Evolutionary conservation across 257 asterid genomes (phyloP).

Genomic region (Paulownia fortunei): DNA sequence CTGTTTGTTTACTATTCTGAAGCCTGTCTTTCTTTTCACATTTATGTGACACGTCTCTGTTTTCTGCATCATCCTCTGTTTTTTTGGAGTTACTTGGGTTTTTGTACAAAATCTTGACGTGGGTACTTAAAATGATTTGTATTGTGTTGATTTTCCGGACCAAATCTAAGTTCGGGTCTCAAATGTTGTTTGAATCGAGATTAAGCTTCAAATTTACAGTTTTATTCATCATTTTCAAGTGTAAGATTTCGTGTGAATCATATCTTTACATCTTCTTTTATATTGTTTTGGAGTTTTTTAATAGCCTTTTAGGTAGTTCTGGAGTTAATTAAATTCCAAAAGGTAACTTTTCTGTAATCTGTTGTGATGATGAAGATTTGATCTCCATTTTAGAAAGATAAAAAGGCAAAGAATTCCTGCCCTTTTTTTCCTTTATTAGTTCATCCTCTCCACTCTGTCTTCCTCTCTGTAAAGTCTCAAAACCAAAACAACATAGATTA

Average conservation of each 20-base stretch:
- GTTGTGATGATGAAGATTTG: slow-evolving; percentile 37
- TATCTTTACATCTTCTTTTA: background rate
- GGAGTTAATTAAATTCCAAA: slow-evolving; percentile 4
- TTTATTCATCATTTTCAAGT: background rate
- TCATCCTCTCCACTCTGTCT: slow-evolving; percentile 56
- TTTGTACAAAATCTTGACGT: background rate
- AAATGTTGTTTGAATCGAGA: background rate
- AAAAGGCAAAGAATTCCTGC: background rate
- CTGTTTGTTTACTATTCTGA: background rate
- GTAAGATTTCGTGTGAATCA: background rate
- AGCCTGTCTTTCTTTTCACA: background rate
- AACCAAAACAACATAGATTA: slow-evolving; percentile 24
- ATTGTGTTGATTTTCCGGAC: background rate
- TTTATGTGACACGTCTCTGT: slow-evolving; percentile 13
- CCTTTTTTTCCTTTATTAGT: slow-evolving; percentile 30
- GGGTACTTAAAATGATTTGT: background rate
- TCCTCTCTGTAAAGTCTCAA: slow-evolving; percentile 64
- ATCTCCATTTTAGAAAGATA: slow-evolving; percentile 15
- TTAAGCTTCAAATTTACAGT: background rate
- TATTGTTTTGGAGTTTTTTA: background rate
- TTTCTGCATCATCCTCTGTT: slow-evolving; percentile 5
- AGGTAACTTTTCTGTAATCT: background rate
- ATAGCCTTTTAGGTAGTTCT: background rate
- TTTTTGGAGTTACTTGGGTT: background rate
- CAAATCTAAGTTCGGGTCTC: background rate